phyloP scores from a whole-genome alignment of 768 basidiomycete genomes.

The Lactarius tabidus region DNA sequence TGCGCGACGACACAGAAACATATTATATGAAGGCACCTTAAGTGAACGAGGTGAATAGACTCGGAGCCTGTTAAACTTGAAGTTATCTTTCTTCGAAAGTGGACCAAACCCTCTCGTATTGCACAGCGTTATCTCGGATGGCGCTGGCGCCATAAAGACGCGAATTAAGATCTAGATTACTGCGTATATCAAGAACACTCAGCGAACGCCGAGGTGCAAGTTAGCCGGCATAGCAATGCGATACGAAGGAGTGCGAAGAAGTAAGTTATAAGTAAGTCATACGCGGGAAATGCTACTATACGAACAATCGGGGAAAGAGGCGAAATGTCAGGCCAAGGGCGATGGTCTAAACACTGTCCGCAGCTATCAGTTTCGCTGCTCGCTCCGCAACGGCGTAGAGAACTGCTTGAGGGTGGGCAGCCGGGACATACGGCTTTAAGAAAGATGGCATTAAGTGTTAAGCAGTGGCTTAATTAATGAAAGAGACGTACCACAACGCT shows the following conservation, averaged over 20 bases:
- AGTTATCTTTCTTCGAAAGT: too few species aligned
- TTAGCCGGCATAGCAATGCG: neutral
- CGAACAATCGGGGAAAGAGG: neutral
- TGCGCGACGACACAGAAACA: too few species aligned
- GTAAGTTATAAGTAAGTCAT: too few species aligned
- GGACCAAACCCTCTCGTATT: too few species aligned
- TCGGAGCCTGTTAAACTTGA: too few species aligned
- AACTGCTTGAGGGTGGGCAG: constrained; percentile 17
- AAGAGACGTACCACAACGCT: constrained; percentile 20
- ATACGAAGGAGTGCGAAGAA: neutral
- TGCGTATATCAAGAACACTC: neutral
- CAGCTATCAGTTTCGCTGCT: constrained; percentile 20
- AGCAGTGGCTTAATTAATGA: neutral
- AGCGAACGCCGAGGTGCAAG: neutral
- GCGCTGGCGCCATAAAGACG: too few species aligned
- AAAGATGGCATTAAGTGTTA: neutral
- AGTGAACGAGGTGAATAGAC: too few species aligned
- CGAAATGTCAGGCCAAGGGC: neutral
- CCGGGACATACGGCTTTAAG: constrained; percentile 18
- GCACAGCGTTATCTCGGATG: too few species aligned
- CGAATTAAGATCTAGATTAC: too few species aligned
- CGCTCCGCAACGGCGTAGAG: constrained; percentile 24
- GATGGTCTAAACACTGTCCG: neutral
- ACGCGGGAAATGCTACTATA: neutral
- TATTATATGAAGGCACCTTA: too few species aligned